Conservation (phyloP, 768 basidiomycete genomes). For the Dendrothele bispora region DNA sequence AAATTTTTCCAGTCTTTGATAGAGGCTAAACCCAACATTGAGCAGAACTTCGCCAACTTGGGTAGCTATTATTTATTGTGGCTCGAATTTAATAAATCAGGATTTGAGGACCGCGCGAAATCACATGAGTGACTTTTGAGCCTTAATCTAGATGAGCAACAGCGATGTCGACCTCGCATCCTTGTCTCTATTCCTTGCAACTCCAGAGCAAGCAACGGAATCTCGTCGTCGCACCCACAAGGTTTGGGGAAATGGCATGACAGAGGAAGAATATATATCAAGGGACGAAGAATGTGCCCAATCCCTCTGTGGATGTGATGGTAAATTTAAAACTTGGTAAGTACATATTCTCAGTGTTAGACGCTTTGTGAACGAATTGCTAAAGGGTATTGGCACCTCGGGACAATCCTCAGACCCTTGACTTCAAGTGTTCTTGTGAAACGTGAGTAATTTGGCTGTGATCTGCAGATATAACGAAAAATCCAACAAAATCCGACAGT, state of each 20-base stretch:
- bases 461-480: neutral
- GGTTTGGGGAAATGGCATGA: slow-evolving; percentile 43
- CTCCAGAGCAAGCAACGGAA: slow-evolving; percentile 41
- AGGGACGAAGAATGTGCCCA: slow-evolving; percentile 38
- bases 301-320: slow-evolving; percentile 44
- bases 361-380: neutral
- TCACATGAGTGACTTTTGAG: too few species aligned
- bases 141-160: too few species aligned
- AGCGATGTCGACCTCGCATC: slow-evolving; percentile 22
- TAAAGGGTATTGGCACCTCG: slow-evolving; percentile 60
- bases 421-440: slow-evolving; percentile 62
- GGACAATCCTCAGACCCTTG: slow-evolving; percentile 45
- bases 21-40: too few species aligned
- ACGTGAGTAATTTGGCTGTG: slow-evolving; percentile 42
- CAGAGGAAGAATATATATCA: slow-evolving; percentile 45
- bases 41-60: too few species aligned
- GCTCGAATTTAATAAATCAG: too few species aligned
- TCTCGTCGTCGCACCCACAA: slow-evolving; percentile 36
- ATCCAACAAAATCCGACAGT: slow-evolving; percentile 12
- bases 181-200: slow-evolving; percentile 49
- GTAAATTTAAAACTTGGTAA: slow-evolving; percentile 52
- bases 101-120: too few species aligned
- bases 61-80: too few species aligned
- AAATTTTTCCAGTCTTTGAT: too few species aligned
- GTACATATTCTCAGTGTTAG: too few species aligned